These are phyloP conservation scores for Sophora flavescens DNA, from an alignment of 306 rosid species.

Conservation along the genomic window DNA sequence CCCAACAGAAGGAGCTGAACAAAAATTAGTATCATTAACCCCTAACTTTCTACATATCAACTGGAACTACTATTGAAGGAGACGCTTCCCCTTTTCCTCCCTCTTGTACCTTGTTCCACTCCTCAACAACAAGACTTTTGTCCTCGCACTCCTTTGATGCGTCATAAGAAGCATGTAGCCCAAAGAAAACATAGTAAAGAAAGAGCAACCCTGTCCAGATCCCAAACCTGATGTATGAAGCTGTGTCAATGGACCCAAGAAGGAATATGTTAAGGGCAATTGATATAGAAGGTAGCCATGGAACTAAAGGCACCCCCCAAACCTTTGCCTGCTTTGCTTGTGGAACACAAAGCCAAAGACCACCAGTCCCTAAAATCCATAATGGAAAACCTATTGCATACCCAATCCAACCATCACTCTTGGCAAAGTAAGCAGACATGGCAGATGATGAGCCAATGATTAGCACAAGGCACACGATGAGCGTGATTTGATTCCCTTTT, in stretches of 20 bases:
- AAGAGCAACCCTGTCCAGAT: constrained; percentile 47
- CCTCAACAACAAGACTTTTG: not conserved
- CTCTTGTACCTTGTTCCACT: constrained; percentile 44
- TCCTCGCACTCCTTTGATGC: constrained; percentile 41
- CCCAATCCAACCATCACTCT: constrained; percentile 56
- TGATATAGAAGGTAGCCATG: constrained; percentile 78
- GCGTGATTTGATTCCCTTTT: constrained; percentile 42
- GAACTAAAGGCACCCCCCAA: constrained; percentile 88
- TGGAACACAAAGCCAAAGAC: constrained; percentile 61
- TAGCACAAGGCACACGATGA: constrained; percentile 49
- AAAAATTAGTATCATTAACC: not conserved
- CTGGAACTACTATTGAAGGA: not conserved
- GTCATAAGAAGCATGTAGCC: constrained; percentile 60
- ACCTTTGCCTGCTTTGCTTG: constrained; percentile 67
- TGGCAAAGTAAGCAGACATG: constrained; percentile 53
- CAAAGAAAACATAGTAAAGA: constrained; percentile 46
- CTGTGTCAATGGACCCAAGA: constrained; percentile 74
- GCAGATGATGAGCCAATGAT: constrained; percentile 62
- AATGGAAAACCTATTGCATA: constrained; percentile 50
- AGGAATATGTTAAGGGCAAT: constrained; percentile 77
- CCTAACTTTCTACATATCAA: not conserved
- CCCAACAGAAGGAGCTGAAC: not conserved
- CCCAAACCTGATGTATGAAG: constrained; percentile 57
- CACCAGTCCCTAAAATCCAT: constrained; percentile 61
- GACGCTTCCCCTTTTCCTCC: constrained; percentile 1